Base-by-base conservation (phyloP, 352 stramenopile genomes). In the Pythium apleroticum region DNA sequence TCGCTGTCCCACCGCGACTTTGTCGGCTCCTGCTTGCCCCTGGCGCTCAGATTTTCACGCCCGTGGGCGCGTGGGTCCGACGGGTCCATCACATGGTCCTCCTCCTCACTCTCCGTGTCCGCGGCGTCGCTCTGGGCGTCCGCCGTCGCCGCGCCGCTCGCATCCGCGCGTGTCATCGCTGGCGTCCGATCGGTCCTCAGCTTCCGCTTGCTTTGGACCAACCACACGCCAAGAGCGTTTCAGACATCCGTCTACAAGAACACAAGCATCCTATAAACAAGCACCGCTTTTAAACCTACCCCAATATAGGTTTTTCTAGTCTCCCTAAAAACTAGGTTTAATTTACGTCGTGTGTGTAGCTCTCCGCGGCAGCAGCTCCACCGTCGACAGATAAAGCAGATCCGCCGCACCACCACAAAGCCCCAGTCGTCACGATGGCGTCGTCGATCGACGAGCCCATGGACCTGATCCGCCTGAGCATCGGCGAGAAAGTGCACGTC, bases 401-500 rank as follows among this genome's bases (percentile, higher is more conserved):
- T 30, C 56, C 50, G 55, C n/a, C n/a, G n/a, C n/a, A 15, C 22
- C 22, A 35, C 6, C 20, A 10, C 39, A 4, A 20, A 48, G 15
- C 30, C 25, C 33, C 57, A n/a, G n/a, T n/a, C n/a, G n/a, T n/a
- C n/a, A 65, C 37, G 20, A 95, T 93, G 87, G 80, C 84, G 71
- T 90, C 87, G 52, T 91, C 87, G 56, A 94, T 98, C 68, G 87
- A 97, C 52, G 93, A 99, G 88, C 97, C 97, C 56, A 84, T 99
- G 66, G 98, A 99, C 83, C 78, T 99, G 57, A 98, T 99, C 75
- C 96, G 97, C 74, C 84, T 99, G 68, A 99, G 95, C 49, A 95
- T 99, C 66, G 96, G 98, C 67, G 98, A 99, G 83, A 92, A 97
- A 65, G 97, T 99, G 63, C 98, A 99, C 74, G 96, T 99, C 66